Evolutionary conservation across 768 basidiomycete species (phyloP).

Genomic region (Goffeauzyma gilvescens): DNA sequence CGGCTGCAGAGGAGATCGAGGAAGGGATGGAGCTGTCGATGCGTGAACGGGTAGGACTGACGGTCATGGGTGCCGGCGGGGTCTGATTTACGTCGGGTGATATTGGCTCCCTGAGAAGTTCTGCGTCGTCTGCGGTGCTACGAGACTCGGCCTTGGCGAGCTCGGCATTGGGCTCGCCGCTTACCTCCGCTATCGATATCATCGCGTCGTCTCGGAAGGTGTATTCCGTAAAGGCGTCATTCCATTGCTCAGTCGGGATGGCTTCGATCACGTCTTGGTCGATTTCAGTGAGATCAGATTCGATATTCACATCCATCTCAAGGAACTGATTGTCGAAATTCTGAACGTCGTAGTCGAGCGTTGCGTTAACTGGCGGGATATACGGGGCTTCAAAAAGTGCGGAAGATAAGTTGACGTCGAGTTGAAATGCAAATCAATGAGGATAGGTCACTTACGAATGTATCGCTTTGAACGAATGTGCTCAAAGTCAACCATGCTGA

Average conservation of each 20-base stretch:
- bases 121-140: not conserved
- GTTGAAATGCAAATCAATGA: constrained; percentile 9
- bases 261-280: constrained; percentile 42
- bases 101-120: too few species aligned
- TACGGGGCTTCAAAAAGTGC: constrained; percentile 80
- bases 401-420: constrained; percentile 5
- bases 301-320: constrained; percentile 81
- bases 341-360: constrained; percentile 83
- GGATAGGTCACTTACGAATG: constrained; percentile 53
- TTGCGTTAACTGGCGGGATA: constrained; percentile 76
- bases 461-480: constrained; percentile 45
- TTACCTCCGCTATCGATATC: not conserved
- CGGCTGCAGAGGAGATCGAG: too few species aligned
- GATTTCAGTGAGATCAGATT: constrained; percentile 29
- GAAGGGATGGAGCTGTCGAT: too few species aligned
- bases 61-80: too few species aligned
- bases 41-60: too few species aligned
- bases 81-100: too few species aligned
- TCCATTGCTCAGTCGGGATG: not conserved
- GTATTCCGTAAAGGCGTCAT: not conserved
- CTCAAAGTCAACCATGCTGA: constrained; percentile 36
- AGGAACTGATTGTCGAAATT: constrained; percentile 97
- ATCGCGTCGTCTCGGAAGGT: constrained; percentile 3
- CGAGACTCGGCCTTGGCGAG: not conserved
- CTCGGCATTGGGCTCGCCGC: not conserved